Evolutionary conservation across 257 asterid genomes (phyloP).

Genomic region (Solanum bulbocastanum): DNA sequence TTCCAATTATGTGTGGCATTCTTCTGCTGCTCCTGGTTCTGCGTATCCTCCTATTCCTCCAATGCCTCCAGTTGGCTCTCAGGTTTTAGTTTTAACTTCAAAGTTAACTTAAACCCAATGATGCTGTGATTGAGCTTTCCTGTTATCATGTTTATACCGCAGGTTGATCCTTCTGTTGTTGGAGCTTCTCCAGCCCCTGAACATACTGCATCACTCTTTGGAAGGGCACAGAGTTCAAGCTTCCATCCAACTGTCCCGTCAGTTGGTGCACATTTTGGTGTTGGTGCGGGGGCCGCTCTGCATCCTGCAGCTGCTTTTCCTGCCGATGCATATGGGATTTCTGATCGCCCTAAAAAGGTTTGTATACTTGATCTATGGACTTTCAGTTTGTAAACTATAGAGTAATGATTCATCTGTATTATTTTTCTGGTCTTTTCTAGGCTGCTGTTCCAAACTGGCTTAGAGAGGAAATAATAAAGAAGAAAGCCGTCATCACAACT

Average conservation of each 20-base stretch:
- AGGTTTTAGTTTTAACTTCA: conserved; percentile 33
- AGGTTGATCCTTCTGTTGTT: conserved; percentile 61
- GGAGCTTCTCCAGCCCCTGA: conserved; percentile 57
- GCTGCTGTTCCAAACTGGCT: conserved; percentile 98
- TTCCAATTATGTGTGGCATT: conserved; percentile 58
- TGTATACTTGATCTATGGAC: neutral
- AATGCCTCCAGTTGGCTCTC: conserved; percentile 42
- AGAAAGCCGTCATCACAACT: conserved; percentile 66
- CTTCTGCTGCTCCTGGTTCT: conserved; percentile 46
- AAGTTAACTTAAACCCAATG: neutral
- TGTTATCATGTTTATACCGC: neutral
- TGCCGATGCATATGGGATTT: conserved; percentile 54
- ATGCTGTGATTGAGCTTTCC: neutral
- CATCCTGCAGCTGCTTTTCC: conserved; percentile 51
- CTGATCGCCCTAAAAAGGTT: conserved; percentile 94
- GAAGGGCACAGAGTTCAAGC: conserved; percentile 45
- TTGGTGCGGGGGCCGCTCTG: conserved; percentile 46
- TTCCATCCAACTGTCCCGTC: conserved; percentile 55
- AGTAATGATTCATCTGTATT: neutral
- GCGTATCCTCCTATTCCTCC: conserved; percentile 50
- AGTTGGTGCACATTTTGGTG: conserved; percentile 52
- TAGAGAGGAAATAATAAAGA: conserved; percentile 91
- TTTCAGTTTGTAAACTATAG: neutral
- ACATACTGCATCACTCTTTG: conserved; percentile 52
- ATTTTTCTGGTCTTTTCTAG: conserved; percentile 28